Base-by-base conservation (phyloP, 140 eudicot genomes). In the Oenanthe javanica region DNA sequence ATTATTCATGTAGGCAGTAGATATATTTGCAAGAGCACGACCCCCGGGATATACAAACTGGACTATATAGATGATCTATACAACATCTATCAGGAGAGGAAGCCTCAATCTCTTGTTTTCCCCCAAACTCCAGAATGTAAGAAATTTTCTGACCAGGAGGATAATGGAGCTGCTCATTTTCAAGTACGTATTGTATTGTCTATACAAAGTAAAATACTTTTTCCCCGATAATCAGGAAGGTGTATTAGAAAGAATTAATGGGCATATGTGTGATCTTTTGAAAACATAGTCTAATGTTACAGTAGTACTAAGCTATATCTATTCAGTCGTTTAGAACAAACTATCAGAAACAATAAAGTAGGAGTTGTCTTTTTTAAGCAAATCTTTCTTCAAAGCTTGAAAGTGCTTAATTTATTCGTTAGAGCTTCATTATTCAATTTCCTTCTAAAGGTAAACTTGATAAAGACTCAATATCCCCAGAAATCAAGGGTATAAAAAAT, bases 51-150 rank as follows among this genome's bases (percentile, higher is more conserved):
- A 36, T 36, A 36, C 40, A 36, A 36, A 36, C 40, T 36, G 40
- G 2, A 36, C 40, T 36, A 36, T 36, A 36, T 36, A 36, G 40
- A 92, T 67, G 93, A 90, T 47, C 80, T 94, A 81, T 94, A 90
- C 80, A 85, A 84, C 83, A 81, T 87, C 79, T 94, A 87, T 84
- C 96, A 88, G 83, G 97, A 92, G 83, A 86, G 83, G 52, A 92
- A 85, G 82, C 90, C 94, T 61, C 86, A 85, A 42, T 76, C 50
- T 77, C 84, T 90, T 85, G 87, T 92, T 79, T 94, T 95, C 86
- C 98, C 98, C 23, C 40, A 36, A 70, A 94, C 97, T 72, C 97
- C 97, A 5, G 97, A 94, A 72, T 92, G 98, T 96, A 92, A 94
- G 82, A 90, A 83, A 78, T 86, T 94, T 81, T 86, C 98, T 83